Conservation (phyloP, 2,329 filamentous ascomycete genomes). For the Talaromyces sp. region DNA sequence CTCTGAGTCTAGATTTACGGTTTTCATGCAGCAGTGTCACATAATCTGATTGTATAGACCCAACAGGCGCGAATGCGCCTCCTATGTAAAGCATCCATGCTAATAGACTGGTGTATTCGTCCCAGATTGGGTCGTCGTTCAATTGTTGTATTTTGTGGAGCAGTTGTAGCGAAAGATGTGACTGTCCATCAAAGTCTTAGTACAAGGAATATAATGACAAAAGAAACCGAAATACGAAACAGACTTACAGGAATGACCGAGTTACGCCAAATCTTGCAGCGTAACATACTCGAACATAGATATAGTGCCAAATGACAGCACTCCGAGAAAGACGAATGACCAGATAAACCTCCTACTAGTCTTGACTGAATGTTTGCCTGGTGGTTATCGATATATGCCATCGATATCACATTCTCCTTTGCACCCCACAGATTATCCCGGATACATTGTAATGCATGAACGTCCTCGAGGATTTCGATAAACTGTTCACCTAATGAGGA, state of each 20-base stretch:
- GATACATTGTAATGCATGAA: conserved; percentile 40
- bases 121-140: conserved; percentile 32
- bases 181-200: background rate
- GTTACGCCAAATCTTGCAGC: conserved; percentile 42
- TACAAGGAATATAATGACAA: background rate
- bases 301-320: conserved; percentile 44
- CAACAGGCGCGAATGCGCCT: conserved; percentile 36
- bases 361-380: conserved; percentile 45
- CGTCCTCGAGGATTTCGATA: conserved; percentile 38
- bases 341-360: conserved; percentile 27
- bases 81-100: conserved; percentile 40
- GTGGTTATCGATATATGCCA: conserved; percentile 40
- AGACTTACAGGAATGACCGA: conserved; percentile 40
- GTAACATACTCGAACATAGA: conserved; percentile 40
- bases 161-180: conserved; percentile 27
- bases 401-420: conserved; percentile 23
- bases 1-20: conserved; percentile 16
- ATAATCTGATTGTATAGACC: conserved; percentile 31
- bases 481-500: conserved; percentile 32
- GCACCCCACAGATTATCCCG: conserved; percentile 28
- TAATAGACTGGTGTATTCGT: conserved; percentile 33
- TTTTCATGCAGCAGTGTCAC: conserved; percentile 23
- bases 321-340: conserved; percentile 24
- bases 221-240: conserved; percentile 18
- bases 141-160: conserved; percentile 32